phyloP scores from a whole-genome alignment of 208 protist species.

The Herpetomonas samuelpessoai region DNA sequence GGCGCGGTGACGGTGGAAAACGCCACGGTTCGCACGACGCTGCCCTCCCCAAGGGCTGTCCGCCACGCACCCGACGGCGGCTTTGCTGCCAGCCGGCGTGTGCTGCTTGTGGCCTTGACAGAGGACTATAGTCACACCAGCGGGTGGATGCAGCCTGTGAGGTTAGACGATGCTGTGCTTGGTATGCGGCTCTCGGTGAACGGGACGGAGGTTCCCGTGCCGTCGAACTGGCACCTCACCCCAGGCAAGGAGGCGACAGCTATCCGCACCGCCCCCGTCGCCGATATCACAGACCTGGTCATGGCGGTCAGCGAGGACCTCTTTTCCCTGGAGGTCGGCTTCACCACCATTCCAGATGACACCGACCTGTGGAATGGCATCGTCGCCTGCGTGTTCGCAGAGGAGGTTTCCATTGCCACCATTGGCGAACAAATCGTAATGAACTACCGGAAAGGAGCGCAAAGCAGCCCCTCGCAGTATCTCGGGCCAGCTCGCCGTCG shows the following conservation, averaged over 20 bases:
- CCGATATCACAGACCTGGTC: constrained; percentile 63
- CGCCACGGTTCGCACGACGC: constrained; percentile 35
- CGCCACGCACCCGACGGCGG: constrained; percentile 34
- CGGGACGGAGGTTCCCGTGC: constrained; percentile 28
- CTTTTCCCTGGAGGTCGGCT: constrained; percentile 53
- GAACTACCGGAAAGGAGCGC: constrained; percentile 23
- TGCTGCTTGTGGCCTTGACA: constrained; percentile 69
- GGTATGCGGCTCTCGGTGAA: constrained; percentile 77
- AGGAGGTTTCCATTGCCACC: constrained; percentile 30
- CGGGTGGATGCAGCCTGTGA: constrained; percentile 73
- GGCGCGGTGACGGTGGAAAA: constrained; percentile 72
- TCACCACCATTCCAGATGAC: constrained; percentile 42
- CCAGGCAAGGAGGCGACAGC: constrained; percentile 57
- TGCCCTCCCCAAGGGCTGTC: constrained; percentile 47
- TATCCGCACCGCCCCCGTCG: constrained; percentile 48
- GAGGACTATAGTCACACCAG: constrained; percentile 42
- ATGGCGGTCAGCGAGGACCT: constrained; percentile 22
- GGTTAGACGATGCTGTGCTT: constrained; percentile 39
- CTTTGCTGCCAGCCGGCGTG: constrained; percentile 43
- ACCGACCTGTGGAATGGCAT: constrained; percentile 65
- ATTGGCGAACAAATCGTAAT: constrained; percentile 37
- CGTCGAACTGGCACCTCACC: constrained; percentile 51
- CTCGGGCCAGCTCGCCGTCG: background rate
- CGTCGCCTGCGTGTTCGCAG: constrained; percentile 67
- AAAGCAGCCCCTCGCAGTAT: too few relatives aligned